Base-by-base conservation (phyloP, 1,139 yeast genomes). In the Taphrina wiesneri region DNA sequence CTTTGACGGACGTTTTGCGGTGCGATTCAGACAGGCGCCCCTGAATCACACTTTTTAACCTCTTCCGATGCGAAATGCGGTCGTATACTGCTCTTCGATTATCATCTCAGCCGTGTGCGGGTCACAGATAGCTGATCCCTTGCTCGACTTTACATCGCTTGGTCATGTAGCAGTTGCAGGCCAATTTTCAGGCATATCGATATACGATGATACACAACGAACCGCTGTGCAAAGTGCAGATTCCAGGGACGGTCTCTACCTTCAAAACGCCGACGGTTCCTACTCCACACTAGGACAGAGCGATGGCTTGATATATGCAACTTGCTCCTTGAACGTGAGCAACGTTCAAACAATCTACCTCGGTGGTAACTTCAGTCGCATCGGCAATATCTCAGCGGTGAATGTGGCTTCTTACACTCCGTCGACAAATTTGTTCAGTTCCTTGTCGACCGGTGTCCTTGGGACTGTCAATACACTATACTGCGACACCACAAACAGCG, bases 101-200 rank as follows among this genome's bases (percentile, higher is more conserved):
- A 21, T 45, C 11, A 5, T 45, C 49, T 45, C 49, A 21, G 26
- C 54, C 26, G 45, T 52, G 45, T 34, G 41, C 36, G 41, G 56
- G 25, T 34, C 59, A 23, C 60, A 28, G 28, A 49, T 63, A 11
- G 23, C 56, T 7, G 51, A 66, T 5, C 71, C 72, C 2, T 61
- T 39, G n/a, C 60, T 70, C 46, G 73, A 71, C 51, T 51, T 71
- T 21, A 39, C 66, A 7, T 36, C 54, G 11, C 69, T 77, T n/a
- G 81, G 81, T 6, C 70, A 79, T 67, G 76, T 90, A 60, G 86
- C 87, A 4, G 71, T 89, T 19, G 80, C 88, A 62, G 97, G 96
- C 9, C 77, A 81, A 49, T 87, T 84, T 71, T 82, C 84, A 68
- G 85, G 87, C 17, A 74, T 87, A 32, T 83, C 93, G 1, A 78